These are phyloP conservation scores for Tylopilus sp. DNA, from an alignment of 768 basidiomycete genomes.

Conservation along the genomic window DNA sequence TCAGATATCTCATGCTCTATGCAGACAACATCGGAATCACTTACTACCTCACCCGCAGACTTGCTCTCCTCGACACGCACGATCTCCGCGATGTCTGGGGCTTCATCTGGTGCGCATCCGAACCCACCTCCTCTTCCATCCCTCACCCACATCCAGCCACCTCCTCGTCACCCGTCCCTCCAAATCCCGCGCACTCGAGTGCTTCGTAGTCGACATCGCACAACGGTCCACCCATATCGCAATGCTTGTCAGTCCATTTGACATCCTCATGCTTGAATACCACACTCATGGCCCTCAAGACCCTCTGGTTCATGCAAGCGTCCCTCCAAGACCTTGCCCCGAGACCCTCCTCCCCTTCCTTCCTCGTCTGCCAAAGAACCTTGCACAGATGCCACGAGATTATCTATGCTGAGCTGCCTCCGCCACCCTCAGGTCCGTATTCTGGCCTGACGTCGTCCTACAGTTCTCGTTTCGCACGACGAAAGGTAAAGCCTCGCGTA, in stretches of 20 bases:
- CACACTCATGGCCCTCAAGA: constrained; percentile 44
- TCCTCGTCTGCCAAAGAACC: constrained; percentile 88
- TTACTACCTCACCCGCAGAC: constrained; percentile 79
- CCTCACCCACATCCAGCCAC: constrained; percentile 55
- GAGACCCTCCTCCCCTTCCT: constrained; percentile 62
- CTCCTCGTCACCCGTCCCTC: constrained; percentile 91
- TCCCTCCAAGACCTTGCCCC: constrained; percentile 73
- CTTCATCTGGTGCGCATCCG: constrained; percentile 67
- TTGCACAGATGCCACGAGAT: constrained; percentile 92
- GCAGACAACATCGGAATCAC: constrained; percentile 89
- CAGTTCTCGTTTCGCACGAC: constrained; percentile 46
- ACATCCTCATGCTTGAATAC: constrained; percentile 14
- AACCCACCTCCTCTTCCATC: background rate
- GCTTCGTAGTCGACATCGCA: constrained; percentile 85
- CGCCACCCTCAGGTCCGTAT: constrained; percentile 66
- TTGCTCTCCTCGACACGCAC: constrained; percentile 60
- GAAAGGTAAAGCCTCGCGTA: constrained; percentile 68
- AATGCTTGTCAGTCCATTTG: constrained; percentile 71
- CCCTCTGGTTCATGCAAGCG: constrained; percentile 99
- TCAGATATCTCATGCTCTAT: constrained; percentile 80
- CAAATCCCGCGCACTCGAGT: constrained; percentile 88
- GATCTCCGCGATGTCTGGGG: constrained; percentile 87
- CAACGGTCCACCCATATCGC: constrained; percentile 93
- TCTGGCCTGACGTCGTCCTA: constrained; percentile 49
- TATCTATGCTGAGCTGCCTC: constrained; percentile 86